phyloP scores from a whole-genome alignment of 1,284 basidiomycete species.

The Marasmius oreades region DNA sequence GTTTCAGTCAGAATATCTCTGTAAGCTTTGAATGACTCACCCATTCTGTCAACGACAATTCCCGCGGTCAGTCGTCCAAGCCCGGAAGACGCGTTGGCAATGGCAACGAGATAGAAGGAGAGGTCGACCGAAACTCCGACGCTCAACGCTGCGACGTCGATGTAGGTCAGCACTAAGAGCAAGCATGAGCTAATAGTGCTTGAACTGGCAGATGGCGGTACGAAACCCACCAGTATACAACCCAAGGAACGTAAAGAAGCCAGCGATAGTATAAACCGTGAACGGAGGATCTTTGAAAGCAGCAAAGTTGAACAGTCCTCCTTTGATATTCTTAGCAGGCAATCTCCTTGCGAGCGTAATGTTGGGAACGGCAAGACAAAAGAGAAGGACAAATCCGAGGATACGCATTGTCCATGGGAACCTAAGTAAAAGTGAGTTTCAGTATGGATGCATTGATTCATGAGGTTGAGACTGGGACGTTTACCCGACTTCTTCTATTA shows the following conservation, averaged over 20 bases:
- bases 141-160: slow-evolving; percentile 38
- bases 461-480: slow-evolving; percentile 7
- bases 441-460: not conserved
- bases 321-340: slow-evolving; percentile 31
- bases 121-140: slow-evolving; percentile 33
- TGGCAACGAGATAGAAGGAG: slow-evolving; percentile 42
- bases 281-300: slow-evolving; percentile 36
- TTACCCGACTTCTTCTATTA: slow-evolving; percentile 33
- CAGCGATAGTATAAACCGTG: slow-evolving; percentile 29
- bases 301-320: slow-evolving; percentile 35
- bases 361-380: slow-evolving; percentile 30
- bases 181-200: not conserved
- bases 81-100: slow-evolving; percentile 38
- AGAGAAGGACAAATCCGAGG: slow-evolving; percentile 37
- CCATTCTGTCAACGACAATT: slow-evolving; percentile 33
- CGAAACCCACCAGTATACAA: slow-evolving; percentile 41
- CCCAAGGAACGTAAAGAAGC: slow-evolving; percentile 42
- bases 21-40: slow-evolving; percentile 18
- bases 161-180: slow-evolving; percentile 44
- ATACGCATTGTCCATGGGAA: slow-evolving; percentile 47
- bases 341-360: slow-evolving; percentile 36
- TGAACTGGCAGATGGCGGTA: not conserved
- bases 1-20: not conserved
- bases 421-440: slow-evolving; percentile 19
- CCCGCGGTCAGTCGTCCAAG: slow-evolving; percentile 37